phyloP scores from a whole-genome alignment of 768 basidiomycete species.

The Hygrocybe coccinea region DNA sequence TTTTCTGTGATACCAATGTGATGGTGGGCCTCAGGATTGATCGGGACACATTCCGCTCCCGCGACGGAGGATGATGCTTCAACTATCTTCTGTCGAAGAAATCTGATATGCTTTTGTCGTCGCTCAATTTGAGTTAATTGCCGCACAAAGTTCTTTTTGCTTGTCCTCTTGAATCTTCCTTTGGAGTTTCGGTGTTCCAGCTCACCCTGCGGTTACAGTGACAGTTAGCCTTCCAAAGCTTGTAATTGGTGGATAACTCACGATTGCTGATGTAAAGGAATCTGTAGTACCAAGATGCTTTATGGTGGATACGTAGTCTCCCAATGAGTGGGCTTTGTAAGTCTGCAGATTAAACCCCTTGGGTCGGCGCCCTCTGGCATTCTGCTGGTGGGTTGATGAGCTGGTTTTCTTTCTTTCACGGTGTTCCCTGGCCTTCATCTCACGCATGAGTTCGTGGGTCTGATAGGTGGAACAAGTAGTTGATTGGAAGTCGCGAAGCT shows the following conservation, averaged over 20 bases:
- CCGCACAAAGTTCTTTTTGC: conserved; percentile 13
- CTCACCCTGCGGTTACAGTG: conserved; percentile 26
- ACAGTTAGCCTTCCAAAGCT: conserved; percentile 3
- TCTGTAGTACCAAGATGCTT: conserved; percentile 31
- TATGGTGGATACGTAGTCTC: conserved; percentile 29
- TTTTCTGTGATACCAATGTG: neutral
- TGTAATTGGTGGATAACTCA: conserved; percentile 13
- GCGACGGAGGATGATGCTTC: no score
- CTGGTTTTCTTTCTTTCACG: conserved; percentile 2
- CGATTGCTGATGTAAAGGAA: conserved; percentile 30
- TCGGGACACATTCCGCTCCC: neutral
- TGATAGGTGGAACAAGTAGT: conserved; percentile 21
- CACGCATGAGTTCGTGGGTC: conserved; percentile 28
- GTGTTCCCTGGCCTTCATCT: conserved; percentile 17
- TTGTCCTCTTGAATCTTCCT: conserved; percentile 22
- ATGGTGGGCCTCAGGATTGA: neutral
- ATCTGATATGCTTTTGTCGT: neutral
- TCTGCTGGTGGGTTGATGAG: neutral
- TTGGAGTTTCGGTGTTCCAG: conserved; percentile 30
- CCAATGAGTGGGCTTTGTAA: conserved; percentile 34
- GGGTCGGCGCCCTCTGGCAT: neutral
- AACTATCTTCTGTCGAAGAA: neutral
- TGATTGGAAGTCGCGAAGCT: conserved; percentile 25
- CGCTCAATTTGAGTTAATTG: conserved; percentile 23
- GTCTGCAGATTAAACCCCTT: conserved; percentile 28